Percentiles rank a stretch among this genome's conserved stretches.
phyloP scores from a whole-genome alignment of 2,329 filamentous ascomycete species.

The Talaromyces sp. region DNA sequence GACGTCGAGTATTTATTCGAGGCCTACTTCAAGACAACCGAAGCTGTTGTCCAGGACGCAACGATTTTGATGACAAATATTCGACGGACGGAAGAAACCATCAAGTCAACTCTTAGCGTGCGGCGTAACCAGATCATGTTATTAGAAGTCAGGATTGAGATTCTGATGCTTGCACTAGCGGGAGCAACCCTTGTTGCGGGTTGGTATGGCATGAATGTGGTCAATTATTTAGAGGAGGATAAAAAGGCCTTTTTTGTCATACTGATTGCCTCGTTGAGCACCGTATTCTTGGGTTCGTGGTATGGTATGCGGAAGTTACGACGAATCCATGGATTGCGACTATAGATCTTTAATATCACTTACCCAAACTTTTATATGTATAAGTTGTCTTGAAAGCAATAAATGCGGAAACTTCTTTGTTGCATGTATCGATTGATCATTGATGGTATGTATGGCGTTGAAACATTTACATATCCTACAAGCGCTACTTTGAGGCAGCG shows the following conservation, averaged over 20 bases:
- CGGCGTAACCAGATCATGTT: slow-evolving; percentile 37
- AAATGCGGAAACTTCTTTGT: too few relatives aligned
- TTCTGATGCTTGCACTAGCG: slow-evolving; percentile 31
- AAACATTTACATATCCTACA: too few relatives aligned
- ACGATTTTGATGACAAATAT: slow-evolving; percentile 23
- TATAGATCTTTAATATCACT: not conserved
- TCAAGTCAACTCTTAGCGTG: slow-evolving; percentile 29
- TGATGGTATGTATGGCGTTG: too few relatives aligned
- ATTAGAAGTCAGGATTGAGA: slow-evolving; percentile 32
- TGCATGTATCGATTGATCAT: too few relatives aligned
- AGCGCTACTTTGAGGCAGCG: too few relatives aligned
- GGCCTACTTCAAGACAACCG: slow-evolving; percentile 31
- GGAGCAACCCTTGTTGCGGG: slow-evolving; percentile 32
- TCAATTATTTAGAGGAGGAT: slow-evolving; percentile 33
- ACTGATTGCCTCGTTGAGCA: not conserved
- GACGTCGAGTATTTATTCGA: slow-evolving; percentile 35
- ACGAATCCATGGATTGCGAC: not conserved
- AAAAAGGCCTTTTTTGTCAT: slow-evolving; percentile 20
- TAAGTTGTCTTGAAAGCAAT: too few relatives aligned
- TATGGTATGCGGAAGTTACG: not conserved
- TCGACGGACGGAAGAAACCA: slow-evolving; percentile 27
- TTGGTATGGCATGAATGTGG: slow-evolving; percentile 34
- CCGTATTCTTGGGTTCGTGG: not conserved
- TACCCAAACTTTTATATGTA: too few relatives aligned
- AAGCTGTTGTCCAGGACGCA: slow-evolving; percentile 28